phyloP scores from a whole-genome alignment of 495 filamentous ascomycete genomes.

The Astrothelium subdiscretum region DNA sequence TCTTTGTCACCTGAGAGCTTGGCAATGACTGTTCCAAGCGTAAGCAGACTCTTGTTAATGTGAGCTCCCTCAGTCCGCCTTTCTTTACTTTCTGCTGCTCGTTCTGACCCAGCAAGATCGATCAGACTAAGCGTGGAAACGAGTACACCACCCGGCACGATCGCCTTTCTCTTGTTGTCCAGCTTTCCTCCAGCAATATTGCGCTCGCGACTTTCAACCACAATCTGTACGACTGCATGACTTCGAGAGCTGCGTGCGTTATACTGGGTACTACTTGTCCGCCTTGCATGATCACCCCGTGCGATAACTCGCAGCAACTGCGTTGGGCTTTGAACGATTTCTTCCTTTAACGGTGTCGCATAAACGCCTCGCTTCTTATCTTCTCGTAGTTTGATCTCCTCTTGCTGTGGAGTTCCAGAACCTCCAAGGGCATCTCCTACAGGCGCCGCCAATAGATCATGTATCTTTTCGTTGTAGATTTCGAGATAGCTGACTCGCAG shows the following conservation, averaged over 20 bases:
- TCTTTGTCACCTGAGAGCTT: constrained; percentile 76
- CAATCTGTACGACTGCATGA: constrained; percentile 97
- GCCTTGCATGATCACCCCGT: constrained; percentile 77
- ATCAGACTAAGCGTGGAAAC: constrained; percentile 93
- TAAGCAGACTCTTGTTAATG: constrained; percentile 95
- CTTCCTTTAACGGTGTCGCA: constrained; percentile 90
- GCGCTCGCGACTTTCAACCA: constrained; percentile 90
- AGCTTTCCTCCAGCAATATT: constrained; percentile 34
- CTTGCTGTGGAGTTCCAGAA: constrained; percentile 43
- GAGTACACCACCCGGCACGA: constrained; percentile 80
- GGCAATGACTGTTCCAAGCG: constrained; percentile 88
- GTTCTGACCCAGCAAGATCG: constrained; percentile 90
- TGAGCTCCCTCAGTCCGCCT: constrained; percentile 89
- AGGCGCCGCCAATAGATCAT: constrained; percentile 77
- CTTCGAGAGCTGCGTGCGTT: constrained; percentile 92
- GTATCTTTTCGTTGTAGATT: constrained; percentile 97
- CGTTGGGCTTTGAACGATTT: constrained; percentile 95
- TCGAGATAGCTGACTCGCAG: constrained; percentile 96
- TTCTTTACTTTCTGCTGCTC: constrained; percentile 91
- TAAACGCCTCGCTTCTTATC: constrained; percentile 95
- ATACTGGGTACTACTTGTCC: constrained; percentile 89
- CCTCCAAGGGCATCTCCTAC: constrained; percentile 28
- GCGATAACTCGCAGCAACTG: constrained; percentile 93
- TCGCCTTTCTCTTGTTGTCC: constrained; percentile 47
- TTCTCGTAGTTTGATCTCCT: constrained; percentile 94